phyloP scores from a whole-genome alignment of 768 basidiomycete genomes.

The Phlegmacium glaucopus region DNA sequence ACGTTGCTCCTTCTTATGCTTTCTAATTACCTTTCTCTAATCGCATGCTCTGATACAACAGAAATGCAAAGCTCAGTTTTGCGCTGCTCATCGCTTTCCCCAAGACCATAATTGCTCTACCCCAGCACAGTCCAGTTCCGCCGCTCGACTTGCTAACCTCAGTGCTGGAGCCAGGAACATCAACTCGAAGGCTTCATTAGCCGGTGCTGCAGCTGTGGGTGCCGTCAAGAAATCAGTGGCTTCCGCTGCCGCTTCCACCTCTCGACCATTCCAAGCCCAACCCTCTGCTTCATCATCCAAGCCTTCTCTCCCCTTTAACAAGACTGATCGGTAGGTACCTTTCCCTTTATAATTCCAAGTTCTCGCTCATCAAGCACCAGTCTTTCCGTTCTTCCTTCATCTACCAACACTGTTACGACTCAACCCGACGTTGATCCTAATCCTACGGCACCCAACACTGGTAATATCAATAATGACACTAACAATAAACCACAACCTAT shows the following conservation, averaged over 20 bases:
- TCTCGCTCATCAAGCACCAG: slow-evolving; percentile 69
- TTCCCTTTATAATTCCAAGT: slow-evolving; percentile 30
- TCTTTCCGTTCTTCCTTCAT: slow-evolving; percentile 23
- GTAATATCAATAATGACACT: slow-evolving; percentile 18
- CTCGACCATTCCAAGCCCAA: background rate
- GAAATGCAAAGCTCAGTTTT: slow-evolving; percentile 73
- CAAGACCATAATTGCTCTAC: slow-evolving; percentile 58
- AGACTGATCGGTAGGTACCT: slow-evolving; percentile 63
- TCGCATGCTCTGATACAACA: slow-evolving; percentile 21
- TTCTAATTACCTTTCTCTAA: background rate
- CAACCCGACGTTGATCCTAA: slow-evolving; percentile 4
- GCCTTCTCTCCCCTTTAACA: slow-evolving; percentile 34
- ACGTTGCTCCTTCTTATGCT: slow-evolving; percentile 28
- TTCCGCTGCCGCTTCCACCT: slow-evolving; percentile 10
- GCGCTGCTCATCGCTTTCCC: slow-evolving; percentile 77
- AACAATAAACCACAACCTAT: slow-evolving; percentile 36
- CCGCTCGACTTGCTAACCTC: slow-evolving; percentile 24
- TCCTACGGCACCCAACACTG: slow-evolving; percentile 15
- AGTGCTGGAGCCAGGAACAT: slow-evolving; percentile 39
- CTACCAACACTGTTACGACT: slow-evolving; percentile 15
- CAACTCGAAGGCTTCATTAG: slow-evolving; percentile 36
- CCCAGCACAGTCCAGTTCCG: slow-evolving; percentile 8
- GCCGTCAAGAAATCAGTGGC: slow-evolving; percentile 35
- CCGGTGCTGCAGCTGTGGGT: slow-evolving; percentile 19
- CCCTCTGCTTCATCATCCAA: slow-evolving; percentile 8